Evolutionary conservation across 805 yeast genomes (phyloP), one percentile per base, ranked within the genome.

Genomic region (Kluyveromyces aestuarii): DNA sequence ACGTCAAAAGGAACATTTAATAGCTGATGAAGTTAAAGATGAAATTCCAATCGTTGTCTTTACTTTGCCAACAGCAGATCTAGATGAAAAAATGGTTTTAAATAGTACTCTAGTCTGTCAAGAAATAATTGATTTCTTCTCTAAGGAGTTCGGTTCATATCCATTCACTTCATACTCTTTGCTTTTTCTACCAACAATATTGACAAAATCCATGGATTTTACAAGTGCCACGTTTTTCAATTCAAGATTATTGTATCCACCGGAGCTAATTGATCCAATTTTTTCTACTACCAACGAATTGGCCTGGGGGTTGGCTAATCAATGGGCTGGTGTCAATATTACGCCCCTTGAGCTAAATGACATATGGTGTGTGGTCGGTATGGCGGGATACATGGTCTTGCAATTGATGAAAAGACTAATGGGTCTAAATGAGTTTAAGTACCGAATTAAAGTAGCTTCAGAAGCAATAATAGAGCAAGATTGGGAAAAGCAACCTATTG

Each of bases 301-400:
- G 2, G 74, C 91, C 0, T 77, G 80, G 48, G 81, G 87, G 0
- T 65, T 93, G 18, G 84, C 98, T 0, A 76, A 80, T 5, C 99
- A 93, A 63, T 93, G 97, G 95, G 79, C 95, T 0, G 96, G 97
- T 16, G 82, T 93, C 36, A 87, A 87, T 62, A 87, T 93, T 17
- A 82, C 88, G 2, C 96, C 98, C 0, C 76, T 75, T 47, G 75
- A 81, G 0, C 76, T 81, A 61, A 80, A 85, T 55, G 96, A 93
- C 63, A 55, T 87, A 7, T 93, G 99, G 99, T 78, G 91, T 53
- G 84, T 90, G 1, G 68, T 85, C 27, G 99, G 98, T 2, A 80
- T 93, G 50, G 76, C 96, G 0, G 77, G 80, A 36, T 91, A 75
- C 62, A 91, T 93, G 96, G 77, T 91, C 0, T 70, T 78, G 27